Evolutionary conservation across 2,329 filamentous ascomycete species (phyloP), one percentile per base, ranked within the genome.

Genomic region (Penicillium sp.): DNA sequence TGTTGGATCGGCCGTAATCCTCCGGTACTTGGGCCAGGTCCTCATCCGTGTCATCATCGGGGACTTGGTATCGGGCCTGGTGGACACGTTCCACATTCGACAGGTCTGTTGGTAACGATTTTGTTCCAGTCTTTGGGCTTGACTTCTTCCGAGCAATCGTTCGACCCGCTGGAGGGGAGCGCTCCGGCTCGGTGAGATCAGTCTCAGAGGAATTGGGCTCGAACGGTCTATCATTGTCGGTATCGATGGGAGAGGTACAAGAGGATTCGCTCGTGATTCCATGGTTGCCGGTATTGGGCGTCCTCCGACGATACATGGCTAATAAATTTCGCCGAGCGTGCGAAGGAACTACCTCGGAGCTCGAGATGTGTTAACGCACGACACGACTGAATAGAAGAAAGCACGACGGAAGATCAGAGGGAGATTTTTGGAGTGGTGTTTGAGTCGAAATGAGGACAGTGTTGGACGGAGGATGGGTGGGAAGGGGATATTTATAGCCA

Each of bases 1-100:
- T 53, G 6, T 57, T 54, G 22, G 56, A 63, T 47, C 42, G 31
- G 48, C 58, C 50, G 54, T 62, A 67, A 59, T 67, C 53, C 20
- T 55, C 56, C 23, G 53, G 42, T 27, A 67, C 54, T 18, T 66
- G 43, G 11, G 56, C 56, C 22, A 66, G 55, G 44, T 64, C 56
- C 58, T 65, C 43, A 56, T 65, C 58, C 14, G 52, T 64, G 47
- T 66, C 37, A 62, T 63, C 52, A 49, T 46, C 54, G n/a, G 54
- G 53, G 55, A 59, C 54, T 56, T 62, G 26, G 42, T 61, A 60
- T 42, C 42, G 37, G 35, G 42, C 54, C 33, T 53, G 29, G 52
- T 58, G 25, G 37, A 49, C 25, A 46, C 25, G 37, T 53, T 58
- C 41, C 18, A 55, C 18, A 55, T 52, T 52, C 27, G 18, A 52